These are phyloP conservation scores for Pelargonium nanum DNA, from an alignment of 345 rosid species.

Conservation along the genomic window DNA sequence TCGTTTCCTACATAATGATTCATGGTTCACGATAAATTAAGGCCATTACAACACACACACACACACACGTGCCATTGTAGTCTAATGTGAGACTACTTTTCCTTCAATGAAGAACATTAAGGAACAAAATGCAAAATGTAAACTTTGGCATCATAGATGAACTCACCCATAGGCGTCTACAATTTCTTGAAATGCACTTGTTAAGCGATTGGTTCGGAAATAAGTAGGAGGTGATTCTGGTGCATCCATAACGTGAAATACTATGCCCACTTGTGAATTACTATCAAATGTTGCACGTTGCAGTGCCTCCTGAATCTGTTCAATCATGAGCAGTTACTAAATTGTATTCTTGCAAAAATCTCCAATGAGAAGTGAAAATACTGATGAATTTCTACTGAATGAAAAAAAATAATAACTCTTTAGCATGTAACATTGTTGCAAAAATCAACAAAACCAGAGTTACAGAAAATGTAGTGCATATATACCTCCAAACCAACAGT, in stretches of 20 bases:
- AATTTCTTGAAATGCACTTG: slow-evolving; percentile 91
- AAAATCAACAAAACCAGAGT: background rate
- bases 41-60: too few species aligned
- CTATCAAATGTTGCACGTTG: slow-evolving; percentile 91
- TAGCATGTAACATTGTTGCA: too few species aligned
- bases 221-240: slow-evolving; percentile 86
- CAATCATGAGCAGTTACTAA: slow-evolving; percentile 9
- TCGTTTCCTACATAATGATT: background rate
- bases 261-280: slow-evolving; percentile 85
- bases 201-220: slow-evolving; percentile 74
- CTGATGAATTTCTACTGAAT: background rate
- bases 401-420: too few species aligned
- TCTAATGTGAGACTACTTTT: background rate
- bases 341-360: too few species aligned
- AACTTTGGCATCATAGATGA: slow-evolving; percentile 2
- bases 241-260: slow-evolving; percentile 87
- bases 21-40: too few species aligned
- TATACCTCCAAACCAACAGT: background rate
- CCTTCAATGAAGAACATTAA: background rate
- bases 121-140: background rate
- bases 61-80: too few species aligned
- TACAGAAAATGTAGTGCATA: background rate
- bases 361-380: background rate
- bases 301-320: slow-evolving; percentile 85
- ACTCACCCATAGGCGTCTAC: slow-evolving; percentile 98